These are phyloP conservation scores for Geotrichum histeridarum DNA, from an alignment of 1,139 yeast species.

Conservation along the genomic window DNA sequence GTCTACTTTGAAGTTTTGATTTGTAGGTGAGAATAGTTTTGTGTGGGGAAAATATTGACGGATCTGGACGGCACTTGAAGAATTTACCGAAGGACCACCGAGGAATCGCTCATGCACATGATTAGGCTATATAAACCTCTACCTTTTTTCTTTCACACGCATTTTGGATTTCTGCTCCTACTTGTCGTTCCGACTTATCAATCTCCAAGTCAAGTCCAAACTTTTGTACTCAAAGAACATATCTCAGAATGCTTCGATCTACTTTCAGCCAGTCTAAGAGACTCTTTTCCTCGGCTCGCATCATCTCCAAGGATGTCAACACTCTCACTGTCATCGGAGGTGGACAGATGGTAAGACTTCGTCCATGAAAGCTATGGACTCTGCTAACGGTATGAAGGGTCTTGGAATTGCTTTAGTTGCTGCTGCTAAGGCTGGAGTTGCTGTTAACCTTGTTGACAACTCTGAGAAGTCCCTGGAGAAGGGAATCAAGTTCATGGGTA, in stretches of 20 bases:
- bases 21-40: too few relatives aligned
- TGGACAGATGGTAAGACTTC: slow-evolving; percentile 37
- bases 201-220: too few relatives aligned
- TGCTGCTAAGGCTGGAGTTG: slow-evolving; percentile 39
- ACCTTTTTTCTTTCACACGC: too few relatives aligned
- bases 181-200: too few relatives aligned
- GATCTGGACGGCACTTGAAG: too few relatives aligned
- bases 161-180: too few relatives aligned
- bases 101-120: too few relatives aligned
- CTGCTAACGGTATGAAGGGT: slow-evolving; percentile 30
- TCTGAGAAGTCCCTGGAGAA: slow-evolving; percentile 35
- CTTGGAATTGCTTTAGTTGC: slow-evolving; percentile 44
- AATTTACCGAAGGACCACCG: too few relatives aligned
- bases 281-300: slow-evolving; percentile 15
- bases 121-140: too few relatives aligned
- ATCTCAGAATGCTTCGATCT: background rate
- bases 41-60: too few relatives aligned
- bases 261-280: slow-evolving; percentile 5
- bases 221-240: too few relatives aligned
- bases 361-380: background rate
- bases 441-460: slow-evolving; percentile 38
- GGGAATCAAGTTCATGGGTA: slow-evolving; percentile 33
- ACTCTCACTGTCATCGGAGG: slow-evolving; percentile 39
- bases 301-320: slow-evolving; percentile 19
- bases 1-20: too few relatives aligned